phyloP scores from a whole-genome alignment of 257 asterid species.

The Eucommia ulmoides region DNA sequence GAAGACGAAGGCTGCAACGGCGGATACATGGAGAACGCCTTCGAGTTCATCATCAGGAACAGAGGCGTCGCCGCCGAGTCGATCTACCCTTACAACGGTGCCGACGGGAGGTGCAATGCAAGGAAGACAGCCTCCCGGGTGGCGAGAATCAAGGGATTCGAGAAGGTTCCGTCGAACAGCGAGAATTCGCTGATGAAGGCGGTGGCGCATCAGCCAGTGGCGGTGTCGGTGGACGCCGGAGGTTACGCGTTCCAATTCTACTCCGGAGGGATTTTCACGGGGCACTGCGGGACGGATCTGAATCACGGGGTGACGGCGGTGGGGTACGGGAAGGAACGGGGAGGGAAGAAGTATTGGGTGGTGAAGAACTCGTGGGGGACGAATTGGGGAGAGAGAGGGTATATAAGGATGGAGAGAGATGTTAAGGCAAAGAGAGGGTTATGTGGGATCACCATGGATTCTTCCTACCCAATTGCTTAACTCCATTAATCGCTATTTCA shows the following conservation, averaged over 20 bases:
- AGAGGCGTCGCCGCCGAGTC: neutral
- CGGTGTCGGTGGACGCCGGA: neutral
- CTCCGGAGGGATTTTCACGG: neutral
- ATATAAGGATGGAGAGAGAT: too few species aligned
- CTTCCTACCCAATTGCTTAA: too few species aligned
- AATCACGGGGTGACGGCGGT: neutral
- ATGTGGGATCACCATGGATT: too few species aligned
- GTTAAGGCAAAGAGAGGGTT: too few species aligned
- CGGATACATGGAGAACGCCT: neutral
- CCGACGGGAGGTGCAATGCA: neutral
- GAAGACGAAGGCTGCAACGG: conserved; percentile 1
- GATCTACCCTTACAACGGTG: neutral
- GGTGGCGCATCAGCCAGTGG: neutral
- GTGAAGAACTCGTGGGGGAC: too few species aligned
- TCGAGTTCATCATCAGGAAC: neutral
- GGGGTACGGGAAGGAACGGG: neutral
- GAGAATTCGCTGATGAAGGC: neutral
- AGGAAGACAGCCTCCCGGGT: neutral
- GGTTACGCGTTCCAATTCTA: neutral
- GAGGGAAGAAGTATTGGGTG: too few species aligned
- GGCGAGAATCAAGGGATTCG: neutral
- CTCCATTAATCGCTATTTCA: too few species aligned
- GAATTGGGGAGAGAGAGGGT: too few species aligned
- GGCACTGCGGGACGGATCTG: neutral
- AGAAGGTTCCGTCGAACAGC: neutral